Evolutionary conservation across 192 early-diverging fungal genomes (phyloP), one percentile per base, ranked within the genome.

Genomic region (Spizellomyces sp.): DNA sequence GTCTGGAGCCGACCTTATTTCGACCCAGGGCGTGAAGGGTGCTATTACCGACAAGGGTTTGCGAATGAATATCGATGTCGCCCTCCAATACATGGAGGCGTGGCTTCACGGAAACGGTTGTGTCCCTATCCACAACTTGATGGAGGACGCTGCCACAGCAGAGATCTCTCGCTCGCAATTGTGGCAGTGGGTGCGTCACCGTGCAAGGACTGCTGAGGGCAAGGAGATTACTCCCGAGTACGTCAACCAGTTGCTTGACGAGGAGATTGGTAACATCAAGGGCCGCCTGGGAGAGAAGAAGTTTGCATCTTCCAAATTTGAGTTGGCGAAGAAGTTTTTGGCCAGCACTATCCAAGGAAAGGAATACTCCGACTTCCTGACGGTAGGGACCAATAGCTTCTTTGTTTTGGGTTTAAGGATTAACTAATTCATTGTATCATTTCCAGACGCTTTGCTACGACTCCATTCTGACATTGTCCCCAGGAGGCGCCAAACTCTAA

Each of bases 91-190:
- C 83, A 96, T 95, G 88, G 95, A 94, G 82, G 89, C 94, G 58
- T 98, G 96, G 96, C 88, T 98, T 66, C 88, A 91, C 66, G 96
- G 94, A 45, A 83, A 86, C 66, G 96, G 96, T 45, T 98, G 96
- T 77, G 96, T 98, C 17, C 96, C 96, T 58, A 98, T 98, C 80
- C 92, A 95, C 85, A 93, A 93, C 84, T 83, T 98, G 52, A 96
- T 98, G 96, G 96, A 98, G 83, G 96, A 98, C 73, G 95, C 95
- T 3, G 96, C 96, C 17, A 98, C 96, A 1, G 95, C 95, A 47
- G 96, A 98, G 85, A 98, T 98, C 73, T 95, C 94, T 5, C 90
- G 96, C 62, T 93, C 92, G 46, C 96, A 99, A 86, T 81, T 99
- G 9, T 99, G 90, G 90, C 96, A 99, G 85, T 99, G 96, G 96